Evolutionary conservation across 1,139 yeast genomes (phyloP).

Genomic region (Pneumocystis wakefieldiae): DNA sequence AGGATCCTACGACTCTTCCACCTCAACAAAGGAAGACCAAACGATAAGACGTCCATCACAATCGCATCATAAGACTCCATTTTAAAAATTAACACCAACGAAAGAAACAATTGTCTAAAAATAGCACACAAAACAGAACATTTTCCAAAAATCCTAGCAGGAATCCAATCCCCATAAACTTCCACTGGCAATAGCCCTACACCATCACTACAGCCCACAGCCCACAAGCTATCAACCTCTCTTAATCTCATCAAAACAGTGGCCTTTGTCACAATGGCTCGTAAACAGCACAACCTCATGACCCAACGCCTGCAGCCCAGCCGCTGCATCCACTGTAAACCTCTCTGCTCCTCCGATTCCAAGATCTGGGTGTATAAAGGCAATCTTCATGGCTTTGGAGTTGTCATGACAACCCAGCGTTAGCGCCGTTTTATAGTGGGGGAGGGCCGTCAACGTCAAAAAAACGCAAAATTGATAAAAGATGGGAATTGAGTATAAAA

Average conservation of each 20-base stretch:
- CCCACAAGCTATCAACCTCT: conserved; percentile 16
- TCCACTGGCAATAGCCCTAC: conserved; percentile 39
- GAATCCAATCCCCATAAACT: conserved; percentile 69
- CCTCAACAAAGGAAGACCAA: conserved; percentile 64
- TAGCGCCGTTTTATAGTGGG: no score
- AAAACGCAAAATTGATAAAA: background rate
- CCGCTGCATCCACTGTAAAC: conserved; percentile 84
- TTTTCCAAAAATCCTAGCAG: conserved; percentile 48
- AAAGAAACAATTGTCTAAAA: conserved; percentile 61
- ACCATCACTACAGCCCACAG: background rate
- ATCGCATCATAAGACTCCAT: conserved; percentile 47
- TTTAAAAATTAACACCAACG: conserved; percentile 32
- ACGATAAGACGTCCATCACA: conserved; percentile 76
- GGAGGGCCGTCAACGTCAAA: background rate
- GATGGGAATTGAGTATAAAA: background rate
- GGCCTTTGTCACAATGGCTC: conserved; percentile 72
- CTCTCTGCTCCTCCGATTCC: conserved; percentile 98
- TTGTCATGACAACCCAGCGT: conserved; percentile 2
- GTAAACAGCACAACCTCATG: conserved; percentile 61
- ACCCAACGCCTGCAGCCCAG: conserved; percentile 60
- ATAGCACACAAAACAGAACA: conserved; percentile 75
- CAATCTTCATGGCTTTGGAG: conserved; percentile 35
- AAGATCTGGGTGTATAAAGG: conserved; percentile 87
- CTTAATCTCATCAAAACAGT: conserved; percentile 81
- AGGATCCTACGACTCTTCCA: conserved; percentile 34